Base-by-base conservation (phyloP, 345 rosid species). In the Populus pruinosa region DNA sequence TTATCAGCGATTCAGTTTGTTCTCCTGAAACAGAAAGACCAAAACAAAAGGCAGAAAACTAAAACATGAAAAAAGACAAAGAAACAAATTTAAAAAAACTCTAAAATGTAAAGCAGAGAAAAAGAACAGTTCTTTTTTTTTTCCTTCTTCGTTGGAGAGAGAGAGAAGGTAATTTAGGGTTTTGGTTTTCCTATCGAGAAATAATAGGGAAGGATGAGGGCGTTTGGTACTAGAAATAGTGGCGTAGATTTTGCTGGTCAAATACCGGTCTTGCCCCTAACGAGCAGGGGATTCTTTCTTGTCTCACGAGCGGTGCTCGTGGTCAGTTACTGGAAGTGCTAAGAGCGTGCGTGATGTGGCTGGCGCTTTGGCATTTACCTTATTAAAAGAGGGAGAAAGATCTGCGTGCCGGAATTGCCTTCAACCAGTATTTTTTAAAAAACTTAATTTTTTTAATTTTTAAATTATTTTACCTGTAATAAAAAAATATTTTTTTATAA, bases 131-230 rank as follows among this genome's bases (percentile, higher is more conserved):
- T 75, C 16, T 23, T 27, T 35, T 47, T 49, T 20, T 21, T 4
- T 35, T 16, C 9, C 39, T 66, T 65, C 66, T 56, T 1, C 18
- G 31, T 3, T 23, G 49, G 71, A n/a, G n/a, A 36, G 77, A 65
- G 77, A 65, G 71, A 50, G 64, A n/a, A 47, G 67, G 53, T 62
- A 12, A 41, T 79, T 75, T 83, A 87, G 87, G 88, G 90, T 87
- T 85, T 83, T 67, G 74, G 68, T 78, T 77, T 17, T 65, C 17
- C 20, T 59, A 59, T 59, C 64, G 64, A 56, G 27, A 56, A n/a
- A 56, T 21, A 21, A 56, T 56, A n/a, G 27, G n/a, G 9, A 11
- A 9, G 29, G 29, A 8, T 1, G 29, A 59, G 27, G 0, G 29
- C 10, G 16, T 23, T 4, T 4, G 16, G 14, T 10, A 1, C 29